phyloP scores from a whole-genome alignment of 1,284 basidiomycete species.

The Volvariella surrecta region DNA sequence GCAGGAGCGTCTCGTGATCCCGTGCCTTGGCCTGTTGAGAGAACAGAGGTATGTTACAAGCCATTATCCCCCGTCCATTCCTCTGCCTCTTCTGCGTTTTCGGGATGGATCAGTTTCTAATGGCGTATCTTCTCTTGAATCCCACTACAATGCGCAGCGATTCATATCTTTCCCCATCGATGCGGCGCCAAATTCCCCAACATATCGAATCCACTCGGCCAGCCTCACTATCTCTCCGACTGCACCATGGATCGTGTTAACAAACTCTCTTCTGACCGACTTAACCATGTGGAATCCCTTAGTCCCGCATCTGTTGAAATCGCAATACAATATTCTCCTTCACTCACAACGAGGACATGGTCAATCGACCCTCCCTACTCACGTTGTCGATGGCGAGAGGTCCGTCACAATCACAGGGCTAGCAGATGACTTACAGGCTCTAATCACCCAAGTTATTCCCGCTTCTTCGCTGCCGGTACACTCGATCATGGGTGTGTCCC shows the following conservation, averaged over 20 bases:
- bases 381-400: constrained; percentile 7
- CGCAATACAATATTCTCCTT: constrained; percentile 33
- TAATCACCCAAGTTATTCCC: constrained; percentile 23
- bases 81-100: neutral
- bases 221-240: constrained; percentile 27
- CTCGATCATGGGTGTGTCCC: constrained; percentile 38
- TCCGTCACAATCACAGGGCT: constrained; percentile 25
- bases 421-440: constrained; percentile 27
- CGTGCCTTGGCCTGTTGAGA: constrained; percentile 40
- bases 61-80: neutral
- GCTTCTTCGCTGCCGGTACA: constrained; percentile 28
- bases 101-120: no score
- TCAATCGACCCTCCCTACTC: constrained; percentile 23
- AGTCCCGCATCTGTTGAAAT: constrained; percentile 26
- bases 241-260: constrained; percentile 39
- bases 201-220: constrained; percentile 30
- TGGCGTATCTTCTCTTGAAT: neutral
- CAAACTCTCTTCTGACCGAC: constrained; percentile 39
- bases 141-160: constrained; percentile 19
- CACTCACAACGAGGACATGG: constrained; percentile 43
- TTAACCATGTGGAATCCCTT: constrained; percentile 35
- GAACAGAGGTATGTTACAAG: constrained; percentile 24
- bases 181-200: constrained; percentile 12
- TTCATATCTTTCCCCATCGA: constrained; percentile 16
- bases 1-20: constrained; percentile 32